Conservation (phyloP, 129 eudicot species). For the Silybum marianum region DNA sequence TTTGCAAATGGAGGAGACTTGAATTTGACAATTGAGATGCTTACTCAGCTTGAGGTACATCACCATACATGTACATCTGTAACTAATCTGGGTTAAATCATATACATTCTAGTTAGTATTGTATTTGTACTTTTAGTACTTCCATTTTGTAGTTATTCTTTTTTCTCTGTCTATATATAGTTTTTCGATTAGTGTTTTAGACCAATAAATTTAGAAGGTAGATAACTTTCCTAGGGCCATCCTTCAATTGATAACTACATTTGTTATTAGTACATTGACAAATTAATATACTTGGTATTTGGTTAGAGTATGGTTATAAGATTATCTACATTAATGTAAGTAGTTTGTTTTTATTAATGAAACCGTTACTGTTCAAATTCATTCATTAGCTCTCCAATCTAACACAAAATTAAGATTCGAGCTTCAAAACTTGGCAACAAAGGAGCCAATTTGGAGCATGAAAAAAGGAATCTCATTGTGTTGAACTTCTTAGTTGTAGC, state of each 20-base stretch:
- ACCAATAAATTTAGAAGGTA: not conserved
- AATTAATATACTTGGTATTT: too few species aligned
- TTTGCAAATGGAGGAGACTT: constrained; percentile 74
- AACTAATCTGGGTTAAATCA: not conserved
- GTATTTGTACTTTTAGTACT: not conserved
- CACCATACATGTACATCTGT: not conserved
- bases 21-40: constrained; percentile 77
- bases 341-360: not conserved
- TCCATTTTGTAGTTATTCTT: not conserved
- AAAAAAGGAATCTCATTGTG: too few species aligned
- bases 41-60: constrained; percentile 83
- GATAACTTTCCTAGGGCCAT: too few species aligned
- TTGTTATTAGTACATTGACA: too few species aligned
- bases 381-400: too few species aligned
- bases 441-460: too few species aligned
- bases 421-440: too few species aligned
- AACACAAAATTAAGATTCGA: too few species aligned
- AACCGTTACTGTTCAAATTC: not conserved
- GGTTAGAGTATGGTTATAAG: not conserved
- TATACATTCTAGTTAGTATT: not conserved
- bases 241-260: too few species aligned
- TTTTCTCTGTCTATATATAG: not conserved
- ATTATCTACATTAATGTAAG: not conserved
- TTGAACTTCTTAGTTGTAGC: too few species aligned
- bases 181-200: too few species aligned